These are phyloP conservation scores for Phaseolus lunatus DNA, from an alignment of 306 rosid species.

Conservation along the genomic window DNA sequence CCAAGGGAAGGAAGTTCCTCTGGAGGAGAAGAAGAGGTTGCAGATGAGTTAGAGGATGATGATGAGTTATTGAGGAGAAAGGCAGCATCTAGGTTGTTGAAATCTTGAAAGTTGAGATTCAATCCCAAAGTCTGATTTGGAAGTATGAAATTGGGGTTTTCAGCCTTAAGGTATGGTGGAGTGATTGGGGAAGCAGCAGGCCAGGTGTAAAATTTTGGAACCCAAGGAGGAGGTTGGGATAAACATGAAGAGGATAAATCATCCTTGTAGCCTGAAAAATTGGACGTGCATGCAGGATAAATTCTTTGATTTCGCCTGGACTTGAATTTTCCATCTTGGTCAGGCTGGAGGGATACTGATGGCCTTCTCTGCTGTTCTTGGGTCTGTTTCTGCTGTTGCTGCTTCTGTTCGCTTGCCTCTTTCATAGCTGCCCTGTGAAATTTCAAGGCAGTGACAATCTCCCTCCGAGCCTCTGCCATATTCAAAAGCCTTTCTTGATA, in stretches of 20 bases:
- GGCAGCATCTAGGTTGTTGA: slow-evolving; percentile 59
- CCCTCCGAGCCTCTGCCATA: slow-evolving; percentile 96
- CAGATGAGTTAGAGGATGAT: slow-evolving; percentile 49
- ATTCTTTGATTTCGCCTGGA: slow-evolving; percentile 64
- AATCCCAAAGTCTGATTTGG: slow-evolving; percentile 83
- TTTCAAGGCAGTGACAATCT: slow-evolving; percentile 88
- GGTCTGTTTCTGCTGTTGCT: slow-evolving; percentile 49
- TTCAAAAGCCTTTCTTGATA: slow-evolving; percentile 81
- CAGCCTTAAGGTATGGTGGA: slow-evolving; percentile 52
- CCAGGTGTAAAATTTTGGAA: slow-evolving; percentile 53
- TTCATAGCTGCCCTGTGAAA: slow-evolving; percentile 91
- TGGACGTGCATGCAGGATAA: slow-evolving; percentile 58
- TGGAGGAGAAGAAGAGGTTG: slow-evolving; percentile 61
- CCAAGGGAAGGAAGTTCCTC: slow-evolving; percentile 53
- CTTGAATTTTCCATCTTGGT: slow-evolving; percentile 58
- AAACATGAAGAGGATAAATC: slow-evolving; percentile 47
- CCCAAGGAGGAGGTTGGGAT: slow-evolving; percentile 36
- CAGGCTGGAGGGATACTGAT: slow-evolving; percentile 46
- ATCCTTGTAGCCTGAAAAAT: slow-evolving; percentile 49
- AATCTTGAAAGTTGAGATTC: slow-evolving; percentile 83
- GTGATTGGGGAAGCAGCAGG: slow-evolving; percentile 52
- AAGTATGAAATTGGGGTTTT: slow-evolving; percentile 64
- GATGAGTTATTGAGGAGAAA: slow-evolving; percentile 55
- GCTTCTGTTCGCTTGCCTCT: slow-evolving; percentile 67
- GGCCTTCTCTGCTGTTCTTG: slow-evolving; percentile 44